phyloP scores from a whole-genome alignment of 306 rosid species.

The Inga oerstediana region DNA sequence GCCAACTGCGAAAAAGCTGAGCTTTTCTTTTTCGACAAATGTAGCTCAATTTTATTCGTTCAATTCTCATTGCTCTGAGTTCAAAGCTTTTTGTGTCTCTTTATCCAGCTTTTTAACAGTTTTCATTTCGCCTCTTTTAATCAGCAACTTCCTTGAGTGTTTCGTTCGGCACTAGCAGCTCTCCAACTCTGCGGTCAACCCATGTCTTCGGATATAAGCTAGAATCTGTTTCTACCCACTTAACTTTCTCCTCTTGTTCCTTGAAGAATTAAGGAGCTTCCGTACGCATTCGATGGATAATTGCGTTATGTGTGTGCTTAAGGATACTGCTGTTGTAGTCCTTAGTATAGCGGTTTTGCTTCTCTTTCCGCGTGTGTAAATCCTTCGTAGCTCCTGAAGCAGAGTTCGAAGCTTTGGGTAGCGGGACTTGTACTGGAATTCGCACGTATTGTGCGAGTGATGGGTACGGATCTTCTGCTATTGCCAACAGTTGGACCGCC shows the following conservation, averaged over 20 bases:
- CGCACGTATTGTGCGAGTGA: conserved; percentile 46
- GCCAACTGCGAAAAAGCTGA: conserved; percentile 31
- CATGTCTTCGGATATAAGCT: conserved; percentile 98
- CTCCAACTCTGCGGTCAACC: conserved; percentile 29
- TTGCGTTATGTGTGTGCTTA: conserved; percentile 25
- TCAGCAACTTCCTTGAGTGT: conserved; percentile 11
- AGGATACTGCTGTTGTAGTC: conserved; percentile 1
- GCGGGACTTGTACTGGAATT: conserved; percentile 39
- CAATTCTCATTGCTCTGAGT: conserved; percentile 21
- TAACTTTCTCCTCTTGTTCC: neutral
- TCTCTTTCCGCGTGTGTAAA: conserved; percentile 22
- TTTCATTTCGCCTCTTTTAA: conserved; percentile 20
- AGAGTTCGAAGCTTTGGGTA: conserved; percentile 37
- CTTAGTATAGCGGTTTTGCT: conserved; percentile 27
- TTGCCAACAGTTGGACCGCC: conserved; percentile 94
- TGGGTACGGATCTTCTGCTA: conserved; percentile 82
- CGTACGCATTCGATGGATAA: conserved; percentile 45
- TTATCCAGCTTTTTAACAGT: neutral
- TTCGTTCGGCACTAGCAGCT: conserved; percentile 12
- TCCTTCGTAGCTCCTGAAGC: conserved; percentile 20
- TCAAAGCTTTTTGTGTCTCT: conserved; percentile 33
- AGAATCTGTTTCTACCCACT: conserved; percentile 26
- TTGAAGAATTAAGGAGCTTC: neutral
- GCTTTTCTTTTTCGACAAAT: conserved; percentile 6
- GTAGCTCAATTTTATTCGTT: conserved; percentile 35